A percentile compares a stretch with the other conserved stretches of the same genome.
These are phyloP conservation scores for Paraconiothyrium sp. DNA, from an alignment of 2,329 filamentous ascomycete genomes.

Conservation along the genomic window DNA sequence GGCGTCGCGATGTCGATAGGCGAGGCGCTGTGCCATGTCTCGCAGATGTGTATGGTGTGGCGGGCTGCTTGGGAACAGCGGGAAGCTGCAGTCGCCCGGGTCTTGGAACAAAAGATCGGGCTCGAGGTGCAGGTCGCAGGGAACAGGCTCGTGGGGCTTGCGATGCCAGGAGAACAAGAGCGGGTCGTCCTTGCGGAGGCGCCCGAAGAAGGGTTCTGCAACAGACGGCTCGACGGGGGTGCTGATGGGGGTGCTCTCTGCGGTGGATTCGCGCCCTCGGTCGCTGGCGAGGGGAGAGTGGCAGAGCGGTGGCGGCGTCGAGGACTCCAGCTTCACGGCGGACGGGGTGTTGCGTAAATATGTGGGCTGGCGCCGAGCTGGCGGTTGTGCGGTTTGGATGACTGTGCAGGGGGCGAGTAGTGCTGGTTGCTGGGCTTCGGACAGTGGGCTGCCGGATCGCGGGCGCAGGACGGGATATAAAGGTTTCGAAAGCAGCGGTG, in stretches of 20 bases:
- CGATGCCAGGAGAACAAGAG: conserved; percentile 57
- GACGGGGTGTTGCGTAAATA: conserved; percentile 16
- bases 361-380: conserved; percentile 8
- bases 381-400: conserved; percentile 19
- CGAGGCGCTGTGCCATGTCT: conserved; percentile 64
- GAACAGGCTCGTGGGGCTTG: conserved; percentile 49
- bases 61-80: conserved; percentile 49
- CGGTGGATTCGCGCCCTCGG: conserved; percentile 59
- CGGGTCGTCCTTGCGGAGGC: conserved; percentile 55
- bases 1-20: conserved; percentile 69
- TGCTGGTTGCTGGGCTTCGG: conserved; percentile 8
- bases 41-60: conserved; percentile 35
- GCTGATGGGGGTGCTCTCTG: conserved; percentile 62
- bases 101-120: conserved; percentile 52
- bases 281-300: conserved; percentile 61
- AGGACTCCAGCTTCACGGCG: conserved; percentile 64
- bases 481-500: conserved; percentile 16
- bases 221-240: conserved; percentile 51
- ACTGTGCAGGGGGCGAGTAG: conserved; percentile 20
- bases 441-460: conserved; percentile 5
- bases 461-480: conserved; percentile 15
- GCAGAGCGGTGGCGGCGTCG: conserved; percentile 60
- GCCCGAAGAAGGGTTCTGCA: conserved; percentile 51
- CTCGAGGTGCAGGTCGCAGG: conserved; percentile 38
- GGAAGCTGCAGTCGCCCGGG: conserved; percentile 53